Conservation (phyloP, 805 yeast species). For the Phaffomyces opuntiae region DNA sequence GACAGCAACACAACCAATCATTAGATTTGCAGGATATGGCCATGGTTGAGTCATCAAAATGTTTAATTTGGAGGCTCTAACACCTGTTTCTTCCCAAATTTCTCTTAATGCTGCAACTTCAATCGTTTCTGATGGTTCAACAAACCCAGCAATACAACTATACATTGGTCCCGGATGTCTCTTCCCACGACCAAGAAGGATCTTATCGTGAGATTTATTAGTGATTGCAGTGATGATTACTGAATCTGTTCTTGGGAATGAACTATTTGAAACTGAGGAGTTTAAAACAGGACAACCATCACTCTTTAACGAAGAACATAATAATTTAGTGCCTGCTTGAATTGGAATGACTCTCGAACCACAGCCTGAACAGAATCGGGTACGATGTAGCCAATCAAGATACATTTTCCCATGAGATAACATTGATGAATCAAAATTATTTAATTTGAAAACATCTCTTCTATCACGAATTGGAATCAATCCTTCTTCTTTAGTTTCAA, state of each 20-base stretch:
- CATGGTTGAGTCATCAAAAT: constrained; percentile 84
- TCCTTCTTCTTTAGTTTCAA: not conserved
- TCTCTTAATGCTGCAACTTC: constrained; percentile 86
- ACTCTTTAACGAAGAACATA: constrained; percentile 31
- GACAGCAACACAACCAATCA: constrained; percentile 85
- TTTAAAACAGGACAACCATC: constrained; percentile 31
- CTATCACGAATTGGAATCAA: constrained; percentile 4
- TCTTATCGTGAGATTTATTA: constrained; percentile 48
- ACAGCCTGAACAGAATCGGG: constrained; percentile 83
- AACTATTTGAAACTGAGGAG: constrained; percentile 58
- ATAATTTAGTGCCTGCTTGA: constrained; percentile 59
- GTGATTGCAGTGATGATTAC: constrained; percentile 78
- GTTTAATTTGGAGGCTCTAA: constrained; percentile 47
- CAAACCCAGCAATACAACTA: constrained; percentile 88
- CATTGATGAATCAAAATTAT: constrained; percentile 49
- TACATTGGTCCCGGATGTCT: constrained; percentile 60
- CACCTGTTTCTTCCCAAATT: constrained; percentile 95
- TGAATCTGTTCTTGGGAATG: constrained; percentile 91
- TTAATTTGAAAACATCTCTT: constrained; percentile 16
- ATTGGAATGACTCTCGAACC: constrained; percentile 55
- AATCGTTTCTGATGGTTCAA: constrained; percentile 91
- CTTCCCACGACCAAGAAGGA: constrained; percentile 65
- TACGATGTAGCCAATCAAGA: constrained; percentile 76
- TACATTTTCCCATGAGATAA: constrained; percentile 79
- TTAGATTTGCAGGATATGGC: constrained; percentile 93